Evolutionary conservation across 2,329 filamentous ascomycete genomes (phyloP).

Genomic region (Cladosporium sp.): DNA sequence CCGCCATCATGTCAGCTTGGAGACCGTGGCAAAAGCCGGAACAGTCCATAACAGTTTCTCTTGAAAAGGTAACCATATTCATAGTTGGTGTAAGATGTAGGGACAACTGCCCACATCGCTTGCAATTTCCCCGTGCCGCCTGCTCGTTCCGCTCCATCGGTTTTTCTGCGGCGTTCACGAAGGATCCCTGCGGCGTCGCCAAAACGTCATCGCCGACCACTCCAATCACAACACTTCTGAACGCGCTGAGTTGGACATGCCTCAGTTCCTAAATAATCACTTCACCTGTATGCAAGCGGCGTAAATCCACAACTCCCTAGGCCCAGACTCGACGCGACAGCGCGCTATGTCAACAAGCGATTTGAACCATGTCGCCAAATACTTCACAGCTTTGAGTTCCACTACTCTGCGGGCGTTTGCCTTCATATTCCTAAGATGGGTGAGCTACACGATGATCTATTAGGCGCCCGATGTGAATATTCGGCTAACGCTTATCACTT

Average conservation of each 20-base stretch:
- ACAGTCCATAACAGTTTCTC: neutral
- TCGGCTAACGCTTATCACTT: conserved; percentile 18
- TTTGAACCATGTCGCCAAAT: conserved; percentile 21
- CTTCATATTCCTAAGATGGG: conserved; percentile 41
- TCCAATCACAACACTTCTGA: neutral
- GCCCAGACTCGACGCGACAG: neutral
- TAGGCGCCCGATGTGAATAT: neutral
- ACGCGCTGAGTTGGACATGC: neutral
- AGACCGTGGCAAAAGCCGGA: neutral
- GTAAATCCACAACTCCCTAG: neutral
- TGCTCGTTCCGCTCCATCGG: neutral
- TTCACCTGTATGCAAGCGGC: neutral
- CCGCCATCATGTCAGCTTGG: neutral
- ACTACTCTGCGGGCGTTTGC: conserved; percentile 29
- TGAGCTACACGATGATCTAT: conserved; percentile 21
- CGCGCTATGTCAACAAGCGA: conserved; percentile 15
- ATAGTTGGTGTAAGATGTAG: neutral
- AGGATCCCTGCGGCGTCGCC: neutral
- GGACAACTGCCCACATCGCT: neutral
- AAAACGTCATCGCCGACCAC: conserved; percentile 3
- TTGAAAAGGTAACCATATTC: neutral
- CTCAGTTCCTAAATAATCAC: neutral
- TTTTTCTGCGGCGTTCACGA: neutral
- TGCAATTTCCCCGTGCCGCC: neutral
- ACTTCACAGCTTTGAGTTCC: conserved; percentile 31